phyloP scores from a whole-genome alignment of 2,329 filamentous ascomycete genomes.

The Alternaria incomplexa region DNA sequence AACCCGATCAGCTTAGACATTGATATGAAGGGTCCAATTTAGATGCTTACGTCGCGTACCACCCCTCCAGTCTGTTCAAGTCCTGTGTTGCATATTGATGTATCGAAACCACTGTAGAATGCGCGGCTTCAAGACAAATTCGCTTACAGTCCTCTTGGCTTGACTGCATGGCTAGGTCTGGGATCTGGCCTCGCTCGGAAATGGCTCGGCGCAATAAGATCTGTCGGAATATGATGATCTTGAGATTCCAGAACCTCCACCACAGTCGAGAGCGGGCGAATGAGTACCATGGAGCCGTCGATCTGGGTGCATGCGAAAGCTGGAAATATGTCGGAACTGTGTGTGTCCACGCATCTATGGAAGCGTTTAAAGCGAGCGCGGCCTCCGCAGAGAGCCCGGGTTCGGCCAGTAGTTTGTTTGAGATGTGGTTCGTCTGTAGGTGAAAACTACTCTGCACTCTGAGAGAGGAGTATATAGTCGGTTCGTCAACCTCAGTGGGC shows the following conservation, averaged over 20 bases:
- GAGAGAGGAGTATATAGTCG: conserved; percentile 30
- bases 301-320: conserved; percentile 6
- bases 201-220: conserved; percentile 31
- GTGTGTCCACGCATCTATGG: conserved; percentile 26
- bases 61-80: conserved; percentile 29
- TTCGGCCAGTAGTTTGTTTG: conserved; percentile 30
- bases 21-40: not conserved
- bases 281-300: conserved; percentile 22
- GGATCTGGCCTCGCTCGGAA: conserved; percentile 26
- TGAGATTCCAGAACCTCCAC: conserved; percentile 37
- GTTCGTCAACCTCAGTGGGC: conserved; percentile 20
- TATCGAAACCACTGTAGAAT: conserved; percentile 30
- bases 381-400: conserved; percentile 32
- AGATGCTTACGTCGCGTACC: conserved; percentile 33
- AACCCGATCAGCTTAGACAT: not conserved
- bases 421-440: conserved; percentile 32
- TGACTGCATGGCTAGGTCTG: conserved; percentile 20
- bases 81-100: conserved; percentile 27
- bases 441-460: conserved; percentile 30
- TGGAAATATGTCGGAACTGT: conserved; percentile 28
- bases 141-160: conserved; percentile 31
- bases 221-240: conserved; percentile 34
- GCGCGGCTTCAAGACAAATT: conserved; percentile 33
- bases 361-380: conserved; percentile 24
- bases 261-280: conserved; percentile 31